Base-by-base conservation (phyloP, 495 filamentous ascomycete species). In the Lichenothelia convexa region DNA sequence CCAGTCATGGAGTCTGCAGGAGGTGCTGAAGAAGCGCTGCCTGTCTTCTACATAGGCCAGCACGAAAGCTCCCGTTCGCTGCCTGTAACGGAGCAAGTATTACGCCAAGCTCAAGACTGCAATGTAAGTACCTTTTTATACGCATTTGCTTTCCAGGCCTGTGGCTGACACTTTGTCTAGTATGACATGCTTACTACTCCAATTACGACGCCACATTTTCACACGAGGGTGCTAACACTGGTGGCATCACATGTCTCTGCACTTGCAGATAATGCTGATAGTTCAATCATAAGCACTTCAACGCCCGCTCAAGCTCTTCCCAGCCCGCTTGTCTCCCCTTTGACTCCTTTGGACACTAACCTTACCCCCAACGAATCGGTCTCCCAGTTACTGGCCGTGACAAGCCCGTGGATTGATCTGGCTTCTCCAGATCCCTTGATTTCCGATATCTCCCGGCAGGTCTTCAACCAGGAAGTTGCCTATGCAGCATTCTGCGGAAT, bases 401-500 rank as follows among this genome's bases (percentile, higher is more conserved):
- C 68, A 8, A 91, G 81, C 48, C 71, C 78, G 12, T 94, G 85
- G 86, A 87, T 92, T 47, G 84, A 94, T 53, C 54, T 94, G 2
- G 80, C 74, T 44, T 93, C 85, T 21, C 60, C 78, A 1, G 76
- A 94, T 54, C 80, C 83, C 12, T 44, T 80, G 40, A 73, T 93
- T 39, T 71, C 80, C 1, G 74, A 80, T 50, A 61, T 94, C 37
- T 92, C 85, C 9, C 71, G 78, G 20, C 85, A 93, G 51, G 81
- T 93, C 2, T 58, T 99, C 32, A 82, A 83, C 53, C 60, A 89
- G 35, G 89, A 99, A 46, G 69, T 95, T 13, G 75, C 80, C 16
- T 99, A 94, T 56, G 91, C 89, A 23, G 82, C 80, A 34, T 99
- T 94, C 59, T 92, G 83, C 51, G 89, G 89, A 12, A 66, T 85